phyloP scores from a whole-genome alignment of 2,329 filamentous ascomycete species.

The Apiospora saccharicola region DNA sequence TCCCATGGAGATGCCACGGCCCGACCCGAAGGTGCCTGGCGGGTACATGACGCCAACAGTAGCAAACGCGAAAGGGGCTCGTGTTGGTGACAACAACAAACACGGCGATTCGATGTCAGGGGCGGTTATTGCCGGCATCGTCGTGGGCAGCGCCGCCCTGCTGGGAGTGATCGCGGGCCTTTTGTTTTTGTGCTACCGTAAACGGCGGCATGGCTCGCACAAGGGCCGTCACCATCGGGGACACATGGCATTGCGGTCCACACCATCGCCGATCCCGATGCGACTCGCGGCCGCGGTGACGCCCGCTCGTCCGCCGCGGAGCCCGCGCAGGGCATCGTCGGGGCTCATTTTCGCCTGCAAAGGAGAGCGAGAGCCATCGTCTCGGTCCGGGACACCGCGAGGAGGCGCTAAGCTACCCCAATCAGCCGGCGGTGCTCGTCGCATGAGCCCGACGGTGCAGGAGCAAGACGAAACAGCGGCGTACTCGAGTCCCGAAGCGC shows the following conservation, averaged over 20 bases:
- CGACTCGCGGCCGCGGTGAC: neutral
- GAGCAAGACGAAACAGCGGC: neutral
- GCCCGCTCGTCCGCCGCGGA: neutral
- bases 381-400: neutral
- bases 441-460: neutral
- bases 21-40: conserved; percentile 14
- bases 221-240: neutral
- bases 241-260: neutral
- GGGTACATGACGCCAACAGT: neutral
- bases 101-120: conserved; percentile 5
- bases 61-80: neutral
- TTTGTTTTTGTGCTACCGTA: neutral
- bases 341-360: neutral
- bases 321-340: neutral
- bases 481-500: conserved; percentile 4
- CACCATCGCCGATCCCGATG: neutral
- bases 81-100: neutral
- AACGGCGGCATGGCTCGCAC: neutral
- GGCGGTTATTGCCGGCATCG: neutral
- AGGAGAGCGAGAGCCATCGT: neutral
- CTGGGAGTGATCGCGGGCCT: neutral
- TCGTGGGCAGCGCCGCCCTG: neutral
- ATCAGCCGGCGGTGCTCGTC: neutral
- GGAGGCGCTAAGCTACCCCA: neutral
- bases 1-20: neutral